A percentile compares a stretch with the other conserved stretches of the same genome.
Evolutionary conservation across 768 basidiomycete genomes (phyloP).

Genomic region (Podaxis carcinomalis): DNA sequence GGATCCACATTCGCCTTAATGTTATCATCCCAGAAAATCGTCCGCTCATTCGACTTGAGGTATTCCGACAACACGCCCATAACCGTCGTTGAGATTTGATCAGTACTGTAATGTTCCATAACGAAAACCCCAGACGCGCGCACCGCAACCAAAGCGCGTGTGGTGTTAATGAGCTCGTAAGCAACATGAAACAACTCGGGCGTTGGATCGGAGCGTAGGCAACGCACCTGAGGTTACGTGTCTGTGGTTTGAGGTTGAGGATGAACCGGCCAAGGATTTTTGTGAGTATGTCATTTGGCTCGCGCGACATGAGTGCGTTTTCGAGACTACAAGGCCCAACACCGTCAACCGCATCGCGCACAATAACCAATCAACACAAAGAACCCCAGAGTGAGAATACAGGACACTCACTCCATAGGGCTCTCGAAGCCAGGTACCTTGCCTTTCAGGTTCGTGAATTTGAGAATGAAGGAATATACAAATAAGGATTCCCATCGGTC

Average conservation of each 20-base stretch:
- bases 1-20: constrained; percentile 68
- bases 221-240: constrained; percentile 84
- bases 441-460: constrained; percentile 69
- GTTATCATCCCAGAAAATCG: constrained; percentile 78
- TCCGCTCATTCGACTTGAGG: constrained; percentile 69
- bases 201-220: constrained; percentile 20
- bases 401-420: constrained; percentile 72
- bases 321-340: constrained; percentile 58
- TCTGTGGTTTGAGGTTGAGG: constrained; percentile 77
- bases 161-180: constrained; percentile 10
- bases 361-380: constrained; percentile 6
- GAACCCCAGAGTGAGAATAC: constrained; percentile 11
- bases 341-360: constrained; percentile 1
- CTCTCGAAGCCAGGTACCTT: constrained; percentile 78
- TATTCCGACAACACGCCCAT: constrained; percentile 65
- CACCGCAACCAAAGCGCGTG: neutral
- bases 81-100: constrained; percentile 79
- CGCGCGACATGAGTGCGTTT: constrained; percentile 68
- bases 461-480: constrained; percentile 81
- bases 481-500: constrained; percentile 88
- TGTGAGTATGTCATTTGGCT: constrained; percentile 69
- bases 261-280: constrained; percentile 74
- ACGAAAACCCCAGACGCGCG: neutral
- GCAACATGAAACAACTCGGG: constrained; percentile 10
- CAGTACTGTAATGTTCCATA: constrained; percentile 44